Base-by-base conservation (phyloP, 2,329 filamentous ascomycete genomes). In the Chrysosporium queenslandicum region DNA sequence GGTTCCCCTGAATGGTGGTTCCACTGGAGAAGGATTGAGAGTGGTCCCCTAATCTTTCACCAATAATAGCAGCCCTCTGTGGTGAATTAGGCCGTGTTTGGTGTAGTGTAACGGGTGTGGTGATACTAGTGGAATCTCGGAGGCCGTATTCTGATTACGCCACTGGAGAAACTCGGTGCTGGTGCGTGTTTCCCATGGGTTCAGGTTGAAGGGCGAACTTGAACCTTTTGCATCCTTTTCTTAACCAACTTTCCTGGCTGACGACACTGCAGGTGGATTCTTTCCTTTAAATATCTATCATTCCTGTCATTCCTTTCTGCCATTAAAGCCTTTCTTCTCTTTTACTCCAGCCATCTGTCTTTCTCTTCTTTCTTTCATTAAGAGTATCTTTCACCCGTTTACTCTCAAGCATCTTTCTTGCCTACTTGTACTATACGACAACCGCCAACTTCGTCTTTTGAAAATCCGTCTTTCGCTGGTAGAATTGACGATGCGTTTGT, bases 401-500 rank as follows among this genome's bases (percentile, higher is more conserved):
- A 14, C 12, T 27, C 39, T 30, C 29, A 21, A 3, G 42, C 36
- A n/a, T 14, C 25, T 34, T 42, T 18, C 29, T 20, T 25, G 20
- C 25, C 12, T 16, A 3, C 14, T 39, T 39, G n/a, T 12, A n/a
- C n/a, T n/a, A n/a, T 18, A 39, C 20, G 11, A 36, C 32, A 36
- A 18, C n/a, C 36, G n/a, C 20, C 4, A 6, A 34, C 32, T 34
- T n/a, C n/a, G n/a, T n/a, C n/a, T n/a, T n/a, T n/a, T n/a, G n/a
- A n/a, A 30, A 12, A 36, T 12, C 6, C 36, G 39, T 25, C 39
- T 11, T 41, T 50, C 47, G 37, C 30, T 52, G 41, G 23, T 29
- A 46, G 11, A 53, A 39, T 41, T 53, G 61, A 71, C 56, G 27
- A 78, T 78, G 75, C 73, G 71, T 68, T 61, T 68, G 60, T 61